Percentiles rank a stretch among this genome's conserved stretches.
These are phyloP conservation scores for Neonectria magnoliae DNA, from an alignment of 2,329 filamentous ascomycete genomes.

Conservation along the genomic window DNA sequence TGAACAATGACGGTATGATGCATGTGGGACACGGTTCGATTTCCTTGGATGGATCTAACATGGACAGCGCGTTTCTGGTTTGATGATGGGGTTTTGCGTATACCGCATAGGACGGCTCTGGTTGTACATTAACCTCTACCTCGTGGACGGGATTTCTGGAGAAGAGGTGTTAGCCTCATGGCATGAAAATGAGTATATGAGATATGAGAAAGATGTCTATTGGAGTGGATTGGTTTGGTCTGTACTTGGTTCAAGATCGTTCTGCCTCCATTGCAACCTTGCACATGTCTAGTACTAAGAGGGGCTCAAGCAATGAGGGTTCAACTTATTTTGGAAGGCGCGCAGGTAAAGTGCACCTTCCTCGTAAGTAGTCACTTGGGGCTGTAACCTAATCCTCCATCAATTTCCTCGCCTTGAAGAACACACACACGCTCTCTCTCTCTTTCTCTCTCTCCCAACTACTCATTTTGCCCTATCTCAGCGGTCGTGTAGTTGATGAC, in stretches of 20 bases:
- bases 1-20: constrained; percentile 17
- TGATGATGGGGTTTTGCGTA: background rate
- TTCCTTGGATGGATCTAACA: constrained; percentile 17
- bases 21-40: constrained; percentile 19
- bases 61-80: constrained; percentile 20
- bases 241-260: background rate
- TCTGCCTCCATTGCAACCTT: background rate
- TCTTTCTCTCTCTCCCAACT: background rate
- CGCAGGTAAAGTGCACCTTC: background rate
- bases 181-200: constrained; percentile 5
- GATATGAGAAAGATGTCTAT: background rate
- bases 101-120: background rate
- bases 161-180: background rate
- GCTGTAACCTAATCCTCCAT: background rate
- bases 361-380: background rate
- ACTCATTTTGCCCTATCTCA: no score
- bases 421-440: no score
- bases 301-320: background rate
- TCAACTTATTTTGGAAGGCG: background rate
- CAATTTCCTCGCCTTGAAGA: background rate
- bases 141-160: background rate
- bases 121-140: background rate
- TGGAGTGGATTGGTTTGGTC: background rate
- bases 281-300: background rate
- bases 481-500: no score